These are phyloP conservation scores for Aspergillus fischeri DNA, from an alignment of 2,329 filamentous ascomycete species.

Conservation along the genomic window DNA sequence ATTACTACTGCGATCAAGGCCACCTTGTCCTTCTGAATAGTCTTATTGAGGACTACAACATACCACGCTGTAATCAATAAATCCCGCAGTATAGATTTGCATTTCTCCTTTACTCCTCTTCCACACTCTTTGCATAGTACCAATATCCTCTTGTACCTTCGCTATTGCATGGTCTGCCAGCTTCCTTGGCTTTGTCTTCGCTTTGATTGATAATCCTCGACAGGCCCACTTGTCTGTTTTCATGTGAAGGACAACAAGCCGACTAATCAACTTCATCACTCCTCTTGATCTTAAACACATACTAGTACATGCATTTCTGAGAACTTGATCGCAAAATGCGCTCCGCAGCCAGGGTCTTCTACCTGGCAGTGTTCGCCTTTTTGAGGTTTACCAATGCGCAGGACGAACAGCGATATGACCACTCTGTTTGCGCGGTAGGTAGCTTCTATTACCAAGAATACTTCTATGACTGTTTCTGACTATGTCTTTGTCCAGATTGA, in stretches of 20 bases:
- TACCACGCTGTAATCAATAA: neutral
- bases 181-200: neutral
- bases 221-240: conserved; percentile 10
- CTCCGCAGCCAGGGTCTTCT: conserved; percentile 54
- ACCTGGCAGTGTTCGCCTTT: conserved; percentile 59
- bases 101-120: neutral
- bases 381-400: conserved; percentile 48
- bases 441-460: neutral
- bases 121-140: neutral
- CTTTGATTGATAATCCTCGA: conserved; percentile 4
- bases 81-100: neutral
- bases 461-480: conserved; percentile 16
- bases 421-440: conserved; percentile 56
- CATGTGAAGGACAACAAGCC: conserved; percentile 8
- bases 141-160: neutral
- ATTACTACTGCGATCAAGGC: conserved; percentile 16
- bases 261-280: neutral
- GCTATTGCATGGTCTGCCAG: neutral
- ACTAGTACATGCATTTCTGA: neutral
- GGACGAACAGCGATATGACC: conserved; percentile 26
- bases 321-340: conserved; percentile 41
- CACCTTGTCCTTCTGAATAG: conserved; percentile 22
- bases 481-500: conserved; percentile 61
- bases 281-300: neutral
- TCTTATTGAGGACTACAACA: neutral